Base-by-base conservation (phyloP, 2,329 filamentous ascomycete genomes). In the Cladosporium phlei region DNA sequence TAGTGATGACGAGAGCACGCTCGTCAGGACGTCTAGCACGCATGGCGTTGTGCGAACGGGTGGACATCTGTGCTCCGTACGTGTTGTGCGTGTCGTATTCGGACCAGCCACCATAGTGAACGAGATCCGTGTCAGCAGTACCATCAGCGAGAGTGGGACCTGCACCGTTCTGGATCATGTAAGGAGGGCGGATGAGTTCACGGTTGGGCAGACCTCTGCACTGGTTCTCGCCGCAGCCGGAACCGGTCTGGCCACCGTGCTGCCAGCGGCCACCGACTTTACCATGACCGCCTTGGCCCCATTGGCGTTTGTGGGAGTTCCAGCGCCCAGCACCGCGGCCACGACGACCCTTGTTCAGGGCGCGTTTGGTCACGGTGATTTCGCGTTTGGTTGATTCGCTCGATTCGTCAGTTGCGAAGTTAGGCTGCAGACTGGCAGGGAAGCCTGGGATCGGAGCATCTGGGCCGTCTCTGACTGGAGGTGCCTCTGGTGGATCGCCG, bases 1-100 rank as follows among this genome's bases (percentile, higher is more conserved):
- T 79, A 0, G 84, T 86, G 49, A 89, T 84, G 27, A 88, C 71
- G 42, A 88, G 63, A 2, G 85, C 83, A 0, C 85, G 77, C 5
- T 79, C 67, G 1, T 64, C 62, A 0, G 85, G 83, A 0, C 83
- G 77, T 5, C 84, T 77, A 10, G 69, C 65, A 5, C 78, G 64
- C 83, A 88, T 85, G 1, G 85, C 80, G 9, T 73, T 64, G 45
- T 77, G 74, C 0, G 82, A 84, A 3, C 76, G 69, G 12, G 71
- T 65, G 1, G 80, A 82, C 84, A 88, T 88, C 80, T 86, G 72
- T 58, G 77, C 76, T 1, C 85, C 85, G 60, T 85, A 87, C 1
- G 88, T 64, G 54, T 88, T 88, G 60, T 88, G 85, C 0, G 80
- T 84, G 55, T 88, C 85, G 57, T 85, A 86, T 63, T 84, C 78